Evolutionary conservation across 2,329 filamentous ascomycete species (phyloP), one percentile per base, ranked within the genome.

Genomic region (Diplodia sapinea): DNA sequence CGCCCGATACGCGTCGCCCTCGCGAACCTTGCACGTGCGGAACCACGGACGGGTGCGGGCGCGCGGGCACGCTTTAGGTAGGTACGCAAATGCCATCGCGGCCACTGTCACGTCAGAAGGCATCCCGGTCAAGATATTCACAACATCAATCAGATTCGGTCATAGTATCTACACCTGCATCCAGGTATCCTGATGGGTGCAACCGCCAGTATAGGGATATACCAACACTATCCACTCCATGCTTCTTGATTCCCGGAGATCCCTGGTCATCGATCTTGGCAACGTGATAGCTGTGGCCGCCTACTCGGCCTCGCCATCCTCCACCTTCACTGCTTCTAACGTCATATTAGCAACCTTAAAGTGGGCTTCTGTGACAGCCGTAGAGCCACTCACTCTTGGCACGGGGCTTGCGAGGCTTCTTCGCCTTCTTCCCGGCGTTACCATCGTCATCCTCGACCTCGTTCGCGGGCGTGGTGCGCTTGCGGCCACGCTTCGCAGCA

Each of bases 331-430:
- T 13, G 12, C 26, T 11, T 61, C 57, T 61, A 12, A 33, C 3
- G 9, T 17, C n/a, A 40, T 8, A 36, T 52, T 26, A 38, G 20
- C n/a, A 38, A 23, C 13, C 36, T 50, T 26, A 11, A 52, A 15
- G 17, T 15, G 33, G 17, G 33, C 50, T 43, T 40, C 5, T 47
- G 43, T 7, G 17, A 20, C 17, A 11, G 7, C n/a, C 9, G 8
- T n/a, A 47, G n/a, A 20, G n/a, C 4, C 9, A 47, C 43, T 47
- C n/a, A 65, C 62, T 65, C 62, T 65, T 65, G 38, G 15, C 15
- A 8, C 23, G 49, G 4, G 33, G 50, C 62, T 65, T 65, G 62
- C 13, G 13, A 8, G 33, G 20, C 23, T 55, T 55, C 50, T 47
- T 64, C 8, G 31, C 13, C 49, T 64, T 55, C 31, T 63, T 51